Conservation (phyloP, 2,329 filamentous ascomycete genomes). For the Fonsecaea pedrosoi region DNA sequence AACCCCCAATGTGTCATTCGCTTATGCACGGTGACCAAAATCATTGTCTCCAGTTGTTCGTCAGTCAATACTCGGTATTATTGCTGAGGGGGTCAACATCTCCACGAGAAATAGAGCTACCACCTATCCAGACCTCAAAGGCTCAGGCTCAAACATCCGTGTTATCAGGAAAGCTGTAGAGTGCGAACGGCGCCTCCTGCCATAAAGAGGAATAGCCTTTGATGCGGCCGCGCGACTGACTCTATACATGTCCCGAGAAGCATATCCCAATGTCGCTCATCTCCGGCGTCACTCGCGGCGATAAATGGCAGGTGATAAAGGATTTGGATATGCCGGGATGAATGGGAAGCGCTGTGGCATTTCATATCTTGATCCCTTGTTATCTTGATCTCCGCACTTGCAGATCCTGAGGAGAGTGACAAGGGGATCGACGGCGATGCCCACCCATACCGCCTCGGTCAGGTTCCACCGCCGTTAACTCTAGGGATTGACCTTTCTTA, state of each 20-base stretch:
- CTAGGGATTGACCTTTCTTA: not conserved
- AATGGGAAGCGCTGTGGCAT: not conserved
- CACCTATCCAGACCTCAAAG: not conserved
- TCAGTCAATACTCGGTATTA: not conserved
- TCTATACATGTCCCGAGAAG: not conserved
- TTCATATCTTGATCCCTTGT: not conserved
- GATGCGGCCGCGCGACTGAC: not conserved
- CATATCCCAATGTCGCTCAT: not conserved
- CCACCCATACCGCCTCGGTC: no score
- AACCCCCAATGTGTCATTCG: no score
- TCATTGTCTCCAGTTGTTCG: not conserved
- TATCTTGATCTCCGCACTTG: slow-evolving; percentile 9
- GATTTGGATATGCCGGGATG: not conserved
- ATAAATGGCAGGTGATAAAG: not conserved
- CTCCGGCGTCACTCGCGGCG: not conserved
- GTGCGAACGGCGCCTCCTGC: not conserved
- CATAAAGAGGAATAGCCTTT: not conserved
- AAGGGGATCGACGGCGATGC: not conserved
- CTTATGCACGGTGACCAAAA: not conserved
- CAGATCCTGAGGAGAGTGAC: slow-evolving; percentile 16
- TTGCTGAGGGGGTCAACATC: not conserved
- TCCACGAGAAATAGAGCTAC: not conserved
- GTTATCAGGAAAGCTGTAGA: not conserved
- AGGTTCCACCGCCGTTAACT: not conserved
- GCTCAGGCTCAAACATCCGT: not conserved